Evolutionary conservation across 1,284 basidiomycete genomes (phyloP).

Genomic region (Ganoderma meredithae): DNA sequence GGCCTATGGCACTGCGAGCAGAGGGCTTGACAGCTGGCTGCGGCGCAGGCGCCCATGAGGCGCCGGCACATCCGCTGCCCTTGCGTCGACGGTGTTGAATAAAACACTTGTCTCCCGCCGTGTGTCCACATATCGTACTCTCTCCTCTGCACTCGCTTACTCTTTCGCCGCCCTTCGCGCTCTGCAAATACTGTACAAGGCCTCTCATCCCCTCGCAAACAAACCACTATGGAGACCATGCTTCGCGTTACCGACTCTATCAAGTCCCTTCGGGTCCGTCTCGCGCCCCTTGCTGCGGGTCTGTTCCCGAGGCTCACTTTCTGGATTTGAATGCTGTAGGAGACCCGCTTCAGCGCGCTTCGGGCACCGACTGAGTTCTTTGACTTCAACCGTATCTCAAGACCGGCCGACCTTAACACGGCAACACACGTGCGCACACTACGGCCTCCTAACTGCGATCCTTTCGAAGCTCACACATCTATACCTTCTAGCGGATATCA

Average conservation of each 20-base stretch:
- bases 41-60: conserved; percentile 26
- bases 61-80: background rate
- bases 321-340: conserved; percentile 50
- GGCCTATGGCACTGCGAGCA: conserved; percentile 7
- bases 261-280: conserved; percentile 75
- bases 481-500: conserved; percentile 75
- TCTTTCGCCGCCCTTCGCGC: conserved; percentile 13
- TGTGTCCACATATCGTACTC: conserved; percentile 17
- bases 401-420: conserved; percentile 77
- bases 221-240: conserved; percentile 61
- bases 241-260: conserved; percentile 72
- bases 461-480: background rate
- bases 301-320: conserved; percentile 15
- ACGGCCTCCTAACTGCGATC: background rate
- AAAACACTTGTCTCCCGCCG: conserved; percentile 20
- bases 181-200: conserved; percentile 15
- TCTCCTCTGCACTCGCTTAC: conserved; percentile 23
- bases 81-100: conserved; percentile 12
- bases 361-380: conserved; percentile 87
- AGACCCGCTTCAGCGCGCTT: conserved; percentile 85
- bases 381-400: conserved; percentile 87
- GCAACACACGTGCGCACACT: conserved; percentile 66
- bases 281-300: background rate
- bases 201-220: background rate
- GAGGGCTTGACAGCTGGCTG: conserved; percentile 12